phyloP scores from a whole-genome alignment of 2,329 filamentous ascomycete species.

The Rosellinia necatrix region DNA sequence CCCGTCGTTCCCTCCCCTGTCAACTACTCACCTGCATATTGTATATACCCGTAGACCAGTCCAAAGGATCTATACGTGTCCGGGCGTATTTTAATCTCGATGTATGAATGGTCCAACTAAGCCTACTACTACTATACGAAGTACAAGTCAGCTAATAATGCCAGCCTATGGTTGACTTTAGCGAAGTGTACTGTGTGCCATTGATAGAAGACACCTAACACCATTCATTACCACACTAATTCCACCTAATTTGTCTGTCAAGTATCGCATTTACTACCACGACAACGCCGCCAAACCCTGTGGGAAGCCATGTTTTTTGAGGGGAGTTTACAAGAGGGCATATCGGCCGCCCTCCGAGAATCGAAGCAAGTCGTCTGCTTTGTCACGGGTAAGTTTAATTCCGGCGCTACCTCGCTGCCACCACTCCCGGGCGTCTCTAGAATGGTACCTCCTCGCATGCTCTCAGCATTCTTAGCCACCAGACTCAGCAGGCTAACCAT shows the following conservation, averaged over 20 bases:
- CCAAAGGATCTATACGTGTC: no score
- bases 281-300: constrained; percentile 12
- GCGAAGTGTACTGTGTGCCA: no score
- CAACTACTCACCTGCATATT: no score
- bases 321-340: constrained; percentile 80
- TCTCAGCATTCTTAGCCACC: no score
- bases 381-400: constrained; percentile 65
- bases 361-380: constrained; percentile 84
- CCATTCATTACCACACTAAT: not conserved
- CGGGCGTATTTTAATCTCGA: no score
- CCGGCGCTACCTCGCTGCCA: not conserved
- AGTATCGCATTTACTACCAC: not conserved
- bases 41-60: no score
- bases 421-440: not conserved
- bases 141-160: no score
- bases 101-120: no score
- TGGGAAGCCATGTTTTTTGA: constrained; percentile 75
- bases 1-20: no score
- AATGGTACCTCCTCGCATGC: not conserved
- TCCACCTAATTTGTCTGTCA: not conserved
- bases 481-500: constrained; percentile 3
- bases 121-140: no score
- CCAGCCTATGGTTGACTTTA: no score
- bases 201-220: constrained; percentile 17
- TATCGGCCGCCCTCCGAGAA: constrained; percentile 73